Base-by-base conservation (phyloP, 345 rosid genomes). In the Rhizophora mangle region DNA sequence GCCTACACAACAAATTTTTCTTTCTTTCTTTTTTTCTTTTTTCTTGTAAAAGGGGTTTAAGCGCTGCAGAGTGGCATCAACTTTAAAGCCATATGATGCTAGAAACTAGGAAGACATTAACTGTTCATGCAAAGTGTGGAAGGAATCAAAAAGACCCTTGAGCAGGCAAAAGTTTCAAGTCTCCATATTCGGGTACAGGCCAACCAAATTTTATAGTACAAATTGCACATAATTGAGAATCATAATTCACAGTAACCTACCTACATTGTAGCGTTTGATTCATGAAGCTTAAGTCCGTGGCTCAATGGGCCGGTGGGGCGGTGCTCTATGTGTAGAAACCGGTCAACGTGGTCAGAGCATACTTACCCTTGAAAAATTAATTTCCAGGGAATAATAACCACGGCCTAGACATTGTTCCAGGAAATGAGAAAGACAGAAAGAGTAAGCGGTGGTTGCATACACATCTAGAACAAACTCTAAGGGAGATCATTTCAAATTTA, bases 281-380 rank as follows among this genome's bases (percentile, higher is more conserved):
- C 75, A 51, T 58, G 64, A 65, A 54, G 65, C 69, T 62, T 37
- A 63, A 80, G 76, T 76, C 84, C 88, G 89, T 76, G 87, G 92
- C 96, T 87, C 96, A 87, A 84, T 85, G 75, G 67, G 61, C 51
- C 51, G 64, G 66, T 68, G 78, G 85, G 79, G 30, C 82, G 82
- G 62, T 76, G 86, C 85, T 79, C 84, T 68, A 81, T 81, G 89
- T 69, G 63, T 71, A 61, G 62, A 74, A 59, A 69, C 54, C 67
- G 70, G 80, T 76, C 79, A 59, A 68, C 69, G 64, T 65, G 72
- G 56, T 65, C 24, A 64, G 9, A 67, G 21, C 10, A 32, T 67
- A 65, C 65, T 70, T 67, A 72, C 60, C 51, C 26, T 32, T 26
- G 11, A 52, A 22, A 47, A 13, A 3, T 43, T 16, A n/a, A 58